A percentile compares a stretch with the other conserved stretches of the same genome.
phyloP scores from a whole-genome alignment of 2,329 filamentous ascomycete species.

The Penicillium sp. region DNA sequence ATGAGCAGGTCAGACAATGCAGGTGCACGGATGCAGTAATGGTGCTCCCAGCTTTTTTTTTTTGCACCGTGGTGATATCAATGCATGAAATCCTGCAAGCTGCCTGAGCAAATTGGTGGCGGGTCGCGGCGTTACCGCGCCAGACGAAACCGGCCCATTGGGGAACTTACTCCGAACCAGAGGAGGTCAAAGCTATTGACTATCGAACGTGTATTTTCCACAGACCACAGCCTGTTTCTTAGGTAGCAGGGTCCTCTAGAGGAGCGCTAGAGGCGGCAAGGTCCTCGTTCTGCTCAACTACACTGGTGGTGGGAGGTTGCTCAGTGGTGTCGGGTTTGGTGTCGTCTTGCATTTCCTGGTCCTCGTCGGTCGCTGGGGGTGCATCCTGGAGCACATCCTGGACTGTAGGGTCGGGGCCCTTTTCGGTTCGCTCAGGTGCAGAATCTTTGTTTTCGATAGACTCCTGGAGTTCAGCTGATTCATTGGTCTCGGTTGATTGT shows the following conservation, averaged over 20 bases:
- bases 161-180: conserved; percentile 18
- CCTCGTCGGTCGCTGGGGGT: background rate
- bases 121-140: conserved; percentile 5
- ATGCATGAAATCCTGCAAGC: conserved; percentile 14
- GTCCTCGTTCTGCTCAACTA: background rate
- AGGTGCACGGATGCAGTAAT: conserved; percentile 7
- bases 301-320: conserved; percentile 3
- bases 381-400: background rate
- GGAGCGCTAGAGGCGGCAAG: conserved; percentile 13
- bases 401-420: background rate
- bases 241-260: conserved; percentile 16
- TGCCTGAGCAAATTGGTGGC: conserved; percentile 15
- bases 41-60: background rate
- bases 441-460: background rate
- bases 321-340: conserved; percentile 11
- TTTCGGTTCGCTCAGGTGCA: background rate
- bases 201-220: conserved; percentile 5
- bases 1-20: conserved; percentile 1
- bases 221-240: conserved; percentile 6
- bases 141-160: conserved; percentile 16
- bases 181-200: conserved; percentile 14
- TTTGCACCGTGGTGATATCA: conserved; percentile 12
- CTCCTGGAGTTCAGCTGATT: background rate
- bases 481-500: background rate
- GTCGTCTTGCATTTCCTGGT: conserved; percentile 5